Percentiles rank a stretch among this genome's conserved stretches.
These are phyloP conservation scores for Dipteronia dyeriana DNA, from an alignment of 345 rosid genomes.

Conservation along the genomic window DNA sequence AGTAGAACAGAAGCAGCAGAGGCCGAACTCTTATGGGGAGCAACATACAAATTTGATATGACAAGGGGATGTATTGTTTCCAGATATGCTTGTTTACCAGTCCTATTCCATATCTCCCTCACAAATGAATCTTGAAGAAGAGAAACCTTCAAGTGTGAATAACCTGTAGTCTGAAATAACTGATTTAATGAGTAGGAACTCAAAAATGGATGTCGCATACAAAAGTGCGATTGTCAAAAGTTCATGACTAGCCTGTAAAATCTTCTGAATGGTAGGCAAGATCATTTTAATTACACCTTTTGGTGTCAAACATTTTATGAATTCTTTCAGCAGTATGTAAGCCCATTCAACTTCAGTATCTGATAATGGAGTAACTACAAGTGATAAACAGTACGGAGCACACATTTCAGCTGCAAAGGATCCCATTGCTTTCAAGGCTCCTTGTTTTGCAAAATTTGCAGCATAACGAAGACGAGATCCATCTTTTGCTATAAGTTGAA, in stretches of 20 bases:
- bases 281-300: conserved; percentile 64
- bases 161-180: conserved; percentile 77
- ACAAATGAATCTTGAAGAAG: conserved; percentile 94
- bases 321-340: conserved; percentile 69
- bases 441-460: conserved; percentile 82
- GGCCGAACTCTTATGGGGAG: conserved; percentile 79
- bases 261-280: conserved; percentile 83
- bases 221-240: conserved; percentile 21
- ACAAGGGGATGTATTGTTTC: conserved; percentile 74
- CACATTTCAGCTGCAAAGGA: conserved; percentile 83
- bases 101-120: conserved; percentile 75
- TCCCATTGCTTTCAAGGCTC: conserved; percentile 86
- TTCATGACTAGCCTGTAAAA: conserved; percentile 71
- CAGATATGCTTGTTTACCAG: conserved; percentile 81
- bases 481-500: conserved; percentile 71
- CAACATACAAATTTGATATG: conserved; percentile 70
- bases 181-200: conserved; percentile 29
- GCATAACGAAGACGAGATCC: conserved; percentile 72
- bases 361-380: conserved; percentile 52
- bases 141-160: conserved; percentile 84
- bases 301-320: conserved; percentile 68
- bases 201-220: conserved; percentile 16
- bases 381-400: conserved; percentile 73
- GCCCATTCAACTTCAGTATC: conserved; percentile 84
- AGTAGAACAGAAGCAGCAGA: conserved; percentile 90